Percentiles rank a stretch among this genome's conserved stretches.
These are phyloP conservation scores for Gaertneriomyces semiglobifer DNA, from an alignment of 192 early-diverging fungal species.

Conservation along the genomic window DNA sequence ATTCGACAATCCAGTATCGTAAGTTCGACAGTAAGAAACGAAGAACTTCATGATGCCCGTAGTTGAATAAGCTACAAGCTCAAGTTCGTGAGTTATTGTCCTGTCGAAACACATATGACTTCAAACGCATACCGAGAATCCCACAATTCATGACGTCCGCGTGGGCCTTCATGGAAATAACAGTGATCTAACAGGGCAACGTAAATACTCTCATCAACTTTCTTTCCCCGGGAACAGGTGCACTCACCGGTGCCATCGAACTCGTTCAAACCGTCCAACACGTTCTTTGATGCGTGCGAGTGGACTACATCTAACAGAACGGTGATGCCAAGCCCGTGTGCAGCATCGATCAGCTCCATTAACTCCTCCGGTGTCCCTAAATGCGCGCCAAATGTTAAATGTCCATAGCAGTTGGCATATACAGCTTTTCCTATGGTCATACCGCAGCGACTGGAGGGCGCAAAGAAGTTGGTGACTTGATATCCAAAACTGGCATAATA, in stretches of 20 bases:
- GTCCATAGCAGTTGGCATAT: background rate
- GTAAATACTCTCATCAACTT: background rate
- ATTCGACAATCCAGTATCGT: slow-evolving; percentile 89
- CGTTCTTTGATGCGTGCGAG: slow-evolving; percentile 94
- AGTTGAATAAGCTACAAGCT: slow-evolving; percentile 84
- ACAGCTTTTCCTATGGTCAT: background rate
- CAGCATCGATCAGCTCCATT: slow-evolving; percentile 85
- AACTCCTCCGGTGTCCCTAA: slow-evolving; percentile 83
- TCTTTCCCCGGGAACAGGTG: background rate
- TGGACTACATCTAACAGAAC: slow-evolving; percentile 94
- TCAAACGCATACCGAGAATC: slow-evolving; percentile 44
- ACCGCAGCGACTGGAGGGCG: slow-evolving; percentile 87
- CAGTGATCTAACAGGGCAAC: slow-evolving; percentile 65
- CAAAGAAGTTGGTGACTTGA: slow-evolving; percentile 96
- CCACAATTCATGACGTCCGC: slow-evolving; percentile 90
- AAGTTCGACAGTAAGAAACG: slow-evolving; percentile 94
- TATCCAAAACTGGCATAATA: slow-evolving; percentile 99
- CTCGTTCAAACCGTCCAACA: slow-evolving; percentile 88
- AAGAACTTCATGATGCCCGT: slow-evolving; percentile 83
- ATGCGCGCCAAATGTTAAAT: background rate
- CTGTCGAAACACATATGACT: background rate
- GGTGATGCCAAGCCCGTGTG: slow-evolving; percentile 81
- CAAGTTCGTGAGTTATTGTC: background rate
- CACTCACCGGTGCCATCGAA: slow-evolving; percentile 78
- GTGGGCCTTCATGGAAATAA: slow-evolving; percentile 88